Conservation (phyloP, 768 basidiomycete genomes). For the Gloeopeniophorella convolvens region DNA sequence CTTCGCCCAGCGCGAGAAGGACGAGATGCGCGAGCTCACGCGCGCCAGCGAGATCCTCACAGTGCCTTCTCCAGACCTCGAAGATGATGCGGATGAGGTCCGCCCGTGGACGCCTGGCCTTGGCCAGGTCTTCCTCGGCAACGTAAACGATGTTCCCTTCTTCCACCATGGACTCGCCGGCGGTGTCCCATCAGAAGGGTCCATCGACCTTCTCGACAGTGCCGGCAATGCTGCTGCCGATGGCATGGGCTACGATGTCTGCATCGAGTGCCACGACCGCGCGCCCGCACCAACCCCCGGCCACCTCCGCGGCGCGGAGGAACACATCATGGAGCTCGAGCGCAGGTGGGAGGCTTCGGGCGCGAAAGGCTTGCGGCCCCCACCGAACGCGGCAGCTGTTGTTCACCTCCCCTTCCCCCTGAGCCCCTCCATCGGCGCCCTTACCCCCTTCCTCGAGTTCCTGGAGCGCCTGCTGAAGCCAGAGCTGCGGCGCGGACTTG, state of each 20-base stretch:
- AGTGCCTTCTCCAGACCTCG: constrained; percentile 19
- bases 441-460: constrained; percentile 62
- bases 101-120: constrained; percentile 33
- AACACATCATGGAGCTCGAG: constrained; percentile 63
- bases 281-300: constrained; percentile 65
- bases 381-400: constrained; percentile 64
- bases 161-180: constrained; percentile 17
- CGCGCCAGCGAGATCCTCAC: constrained; percentile 72
- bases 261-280: constrained; percentile 81
- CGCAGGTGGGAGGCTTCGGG: constrained; percentile 40
- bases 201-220: constrained; percentile 31
- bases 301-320: constrained; percentile 68
- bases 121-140: constrained; percentile 77
- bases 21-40: constrained; percentile 87
- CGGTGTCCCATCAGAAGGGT: not conserved
- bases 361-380: constrained; percentile 50
- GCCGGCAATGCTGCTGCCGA: constrained; percentile 37
- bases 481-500: constrained; percentile 20
- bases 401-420: constrained; percentile 71
- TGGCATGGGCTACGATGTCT: constrained; percentile 76
- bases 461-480: constrained; percentile 61
- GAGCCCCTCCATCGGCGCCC: constrained; percentile 49
- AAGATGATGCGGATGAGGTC: constrained; percentile 32
- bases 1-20: constrained; percentile 77
- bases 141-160: constrained; percentile 68